Evolutionary conservation across 768 basidiomycete species (phyloP).

Genomic region (Fomitopsis serialis): DNA sequence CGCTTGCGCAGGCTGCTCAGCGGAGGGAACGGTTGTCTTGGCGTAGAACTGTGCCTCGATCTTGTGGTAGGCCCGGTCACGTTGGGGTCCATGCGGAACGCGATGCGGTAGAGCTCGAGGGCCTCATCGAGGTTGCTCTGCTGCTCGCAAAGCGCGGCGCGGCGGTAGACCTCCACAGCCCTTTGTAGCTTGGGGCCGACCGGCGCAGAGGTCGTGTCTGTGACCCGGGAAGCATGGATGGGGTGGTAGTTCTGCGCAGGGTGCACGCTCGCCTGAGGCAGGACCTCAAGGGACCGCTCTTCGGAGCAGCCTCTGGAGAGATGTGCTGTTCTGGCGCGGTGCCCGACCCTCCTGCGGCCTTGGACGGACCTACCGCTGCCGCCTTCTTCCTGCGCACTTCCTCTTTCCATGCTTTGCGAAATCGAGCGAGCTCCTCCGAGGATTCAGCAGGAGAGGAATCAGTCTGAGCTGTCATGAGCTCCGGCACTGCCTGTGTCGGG

Average conservation of each 20-base stretch:
- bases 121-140: conserved; percentile 72
- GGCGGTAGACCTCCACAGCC: conserved; percentile 63
- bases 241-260: not conserved
- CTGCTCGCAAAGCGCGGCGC: conserved; percentile 72
- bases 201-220: conserved; percentile 1
- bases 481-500: too few species aligned
- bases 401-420: conserved; percentile 66
- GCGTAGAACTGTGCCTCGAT: conserved; percentile 37
- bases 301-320: not conserved
- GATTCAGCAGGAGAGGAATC: not conserved
- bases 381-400: conserved; percentile 18
- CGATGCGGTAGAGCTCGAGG: conserved; percentile 67
- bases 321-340: not conserved
- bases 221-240: not conserved
- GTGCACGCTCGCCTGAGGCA: not conserved
- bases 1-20: not conserved
- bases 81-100: conserved; percentile 71
- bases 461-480: not conserved
- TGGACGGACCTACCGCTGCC: not conserved
- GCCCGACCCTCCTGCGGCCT: not conserved
- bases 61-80: conserved; percentile 69
- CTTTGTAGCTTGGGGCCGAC: conserved; percentile 32
- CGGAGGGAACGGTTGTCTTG: not conserved
- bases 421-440: conserved; percentile 56
- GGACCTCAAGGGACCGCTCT: not conserved